Percentiles rank a stretch among this genome's conserved stretches.
phyloP scores from a whole-genome alignment of 2,329 filamentous ascomycete species.

The Ophiosphaerella herpotricha region DNA sequence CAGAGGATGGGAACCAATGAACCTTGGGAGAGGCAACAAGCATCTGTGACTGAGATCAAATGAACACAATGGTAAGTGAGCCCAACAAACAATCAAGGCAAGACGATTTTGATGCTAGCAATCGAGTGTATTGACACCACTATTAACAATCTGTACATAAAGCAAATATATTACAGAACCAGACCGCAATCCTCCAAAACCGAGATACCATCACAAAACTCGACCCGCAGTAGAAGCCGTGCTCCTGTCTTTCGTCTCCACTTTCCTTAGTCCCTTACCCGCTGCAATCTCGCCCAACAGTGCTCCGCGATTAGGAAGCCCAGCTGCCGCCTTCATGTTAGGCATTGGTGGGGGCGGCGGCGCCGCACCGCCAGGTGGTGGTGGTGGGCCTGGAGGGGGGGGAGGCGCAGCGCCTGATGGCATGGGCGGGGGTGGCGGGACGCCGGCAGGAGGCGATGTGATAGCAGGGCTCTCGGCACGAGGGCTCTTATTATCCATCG shows the following conservation, averaged over 20 bases:
- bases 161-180: conserved; percentile 5
- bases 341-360: conserved; percentile 53
- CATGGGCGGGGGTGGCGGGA: conserved; percentile 59
- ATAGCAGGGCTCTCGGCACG: conserved; percentile 49
- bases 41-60: no score
- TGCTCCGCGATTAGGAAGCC: conserved; percentile 53
- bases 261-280: conserved; percentile 82
- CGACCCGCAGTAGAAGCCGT: conserved; percentile 72
- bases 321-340: conserved; percentile 34
- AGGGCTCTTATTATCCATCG: conserved; percentile 71
- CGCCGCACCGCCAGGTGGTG: conserved; percentile 43
- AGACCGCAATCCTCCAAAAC: neutral
- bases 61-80: no score
- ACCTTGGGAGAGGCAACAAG: no score
- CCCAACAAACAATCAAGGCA: no score
- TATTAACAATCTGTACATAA: conserved; percentile 8
- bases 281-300: conserved; percentile 83
- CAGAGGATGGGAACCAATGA: no score
- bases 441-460: conserved; percentile 48
- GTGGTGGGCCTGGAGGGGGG: conserved; percentile 57
- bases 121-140: neutral
- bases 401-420: conserved; percentile 49
- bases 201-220: conserved; percentile 53
- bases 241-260: conserved; percentile 87
- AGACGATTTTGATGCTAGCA: no score